Evolutionary conservation across 495 filamentous ascomycete species (phyloP).

Genomic region (Penicillium coprophilum): DNA sequence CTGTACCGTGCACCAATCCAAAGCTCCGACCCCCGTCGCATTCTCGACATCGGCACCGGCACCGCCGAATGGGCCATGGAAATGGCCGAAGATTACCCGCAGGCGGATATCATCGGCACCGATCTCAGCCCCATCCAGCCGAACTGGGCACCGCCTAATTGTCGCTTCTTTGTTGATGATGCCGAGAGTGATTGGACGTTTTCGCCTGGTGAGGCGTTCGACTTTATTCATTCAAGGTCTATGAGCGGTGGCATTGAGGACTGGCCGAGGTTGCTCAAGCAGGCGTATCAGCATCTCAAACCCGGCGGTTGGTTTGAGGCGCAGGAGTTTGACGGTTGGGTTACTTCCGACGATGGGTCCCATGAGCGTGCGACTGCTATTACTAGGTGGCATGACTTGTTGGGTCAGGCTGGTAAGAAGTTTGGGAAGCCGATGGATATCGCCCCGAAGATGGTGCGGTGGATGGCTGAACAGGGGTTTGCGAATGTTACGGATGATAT

Average conservation of each 20-base stretch:
- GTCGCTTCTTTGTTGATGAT: conserved; percentile 51
- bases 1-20: conserved; percentile 53
- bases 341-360: conserved; percentile 42
- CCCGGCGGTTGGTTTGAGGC: conserved; percentile 57
- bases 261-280: conserved; percentile 40
- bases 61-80: conserved; percentile 64
- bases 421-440: conserved; percentile 45
- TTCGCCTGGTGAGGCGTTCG: conserved; percentile 39
- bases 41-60: conserved; percentile 54
- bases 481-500: conserved; percentile 37
- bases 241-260: conserved; percentile 48
- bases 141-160: conserved; percentile 50
- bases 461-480: conserved; percentile 38
- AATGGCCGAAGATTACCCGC: conserved; percentile 57
- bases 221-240: conserved; percentile 49
- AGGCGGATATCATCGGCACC: conserved; percentile 59
- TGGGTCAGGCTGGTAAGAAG: conserved; percentile 34
- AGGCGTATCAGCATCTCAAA: conserved; percentile 43
- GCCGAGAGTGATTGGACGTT: conserved; percentile 52
- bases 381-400: conserved; percentile 26
- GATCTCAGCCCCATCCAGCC: conserved; percentile 61
- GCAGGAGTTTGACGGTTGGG: conserved; percentile 49
- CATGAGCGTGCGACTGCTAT: conserved; percentile 26
- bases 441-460: conserved; percentile 21
- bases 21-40: conserved; percentile 21